Base-by-base conservation (phyloP, 2,329 filamentous ascomycete genomes). In the Trichoderma semiorbis region DNA sequence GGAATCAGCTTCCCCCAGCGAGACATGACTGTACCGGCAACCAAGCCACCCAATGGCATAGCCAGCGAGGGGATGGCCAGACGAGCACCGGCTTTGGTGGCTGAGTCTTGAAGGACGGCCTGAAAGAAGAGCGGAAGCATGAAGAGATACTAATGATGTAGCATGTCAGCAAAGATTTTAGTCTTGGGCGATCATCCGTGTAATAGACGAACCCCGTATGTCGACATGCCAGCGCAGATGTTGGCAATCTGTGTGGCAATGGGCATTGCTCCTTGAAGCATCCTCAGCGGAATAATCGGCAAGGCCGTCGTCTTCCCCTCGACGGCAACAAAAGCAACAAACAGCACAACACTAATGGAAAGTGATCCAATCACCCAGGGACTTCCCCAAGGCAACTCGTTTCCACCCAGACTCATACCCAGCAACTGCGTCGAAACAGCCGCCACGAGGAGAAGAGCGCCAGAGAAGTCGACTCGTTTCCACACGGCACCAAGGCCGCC, bases 81-180 rank as follows among this genome's bases (percentile, higher is more conserved):
- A 1, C 90, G 86, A 7, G 89, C 85, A 1, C 91, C 91, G 0
- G 91, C 91, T 16, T 85, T 84, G 0, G 90, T 89, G 0, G 91
- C 87, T 0, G 88, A 88, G 72, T 92, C 90, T 2, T 88, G 80
- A 3, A 91, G 84, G 7, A 92, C 89, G 0, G 88, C 88, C 75
- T 92, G 90, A 77, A 92, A 93, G 81, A 91, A 93, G 6, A 93
- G 81, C 0, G 91, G 91, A 0, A 91, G 85, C 76, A 91, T 91
- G 81, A 93, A 93, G 18, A 92, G 82, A 74, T 92, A 88, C 84
- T 87, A 57, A 5, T 14, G 79, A 0, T 5, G 36, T 14, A 21
- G 6, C 14, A 10, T 34, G 65, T 78, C 16, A 79, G 74, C 18
- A 12, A 16, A 8, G 3, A 12, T 21, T 3, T 16, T 3, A 3